Percentiles rank a stretch among this genome's conserved stretches.
Evolutionary conservation across 805 yeast species (phyloP).

Genomic region (Yarrowia osloensis): DNA sequence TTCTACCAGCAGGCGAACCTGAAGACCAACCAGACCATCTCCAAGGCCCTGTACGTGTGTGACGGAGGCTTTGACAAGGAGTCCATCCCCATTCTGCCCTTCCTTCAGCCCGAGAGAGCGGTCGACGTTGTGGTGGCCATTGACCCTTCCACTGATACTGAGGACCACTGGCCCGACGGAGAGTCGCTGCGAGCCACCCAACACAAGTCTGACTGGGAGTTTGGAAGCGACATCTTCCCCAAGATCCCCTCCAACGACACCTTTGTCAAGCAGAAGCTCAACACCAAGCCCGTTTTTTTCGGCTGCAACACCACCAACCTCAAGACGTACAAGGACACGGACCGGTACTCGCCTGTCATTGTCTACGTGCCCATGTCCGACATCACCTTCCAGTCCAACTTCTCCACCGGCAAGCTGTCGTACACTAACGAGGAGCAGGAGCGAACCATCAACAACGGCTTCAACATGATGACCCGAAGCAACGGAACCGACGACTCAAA

Average conservation of each 20-base stretch:
- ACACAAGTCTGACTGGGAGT: conserved; percentile 56
- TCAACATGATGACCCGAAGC: conserved; percentile 63
- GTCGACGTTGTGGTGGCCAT: conserved; percentile 67
- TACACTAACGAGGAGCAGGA: conserved; percentile 61
- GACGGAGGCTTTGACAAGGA: conserved; percentile 76
- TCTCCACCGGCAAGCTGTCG: conserved; percentile 67
- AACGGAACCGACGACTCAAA: conserved; percentile 68
- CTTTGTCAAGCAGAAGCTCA: conserved; percentile 58
- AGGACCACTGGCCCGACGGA: conserved; percentile 64
- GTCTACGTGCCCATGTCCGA: conserved; percentile 72
- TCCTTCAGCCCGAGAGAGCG: conserved; percentile 58
- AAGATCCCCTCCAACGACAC: conserved; percentile 53
- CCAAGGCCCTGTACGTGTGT: conserved; percentile 50
- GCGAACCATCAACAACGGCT: conserved; percentile 71
- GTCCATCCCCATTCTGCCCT: conserved; percentile 64
- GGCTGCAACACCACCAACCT: conserved; percentile 69
- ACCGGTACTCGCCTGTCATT: conserved; percentile 58
- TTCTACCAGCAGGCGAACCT: conserved; percentile 51
- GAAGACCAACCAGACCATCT: conserved; percentile 46
- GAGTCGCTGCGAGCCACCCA: conserved; percentile 59
- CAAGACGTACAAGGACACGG: conserved; percentile 55
- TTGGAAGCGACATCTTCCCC: conserved; percentile 49
- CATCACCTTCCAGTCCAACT: conserved; percentile 65
- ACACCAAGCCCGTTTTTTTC: conserved; percentile 67
- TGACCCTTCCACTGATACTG: conserved; percentile 69